A percentile compares a stretch with the other conserved stretches of the same genome.
These are phyloP conservation scores for Pestalotiopsis sp. DNA, from an alignment of 2,329 filamentous ascomycete species.

Conservation along the genomic window DNA sequence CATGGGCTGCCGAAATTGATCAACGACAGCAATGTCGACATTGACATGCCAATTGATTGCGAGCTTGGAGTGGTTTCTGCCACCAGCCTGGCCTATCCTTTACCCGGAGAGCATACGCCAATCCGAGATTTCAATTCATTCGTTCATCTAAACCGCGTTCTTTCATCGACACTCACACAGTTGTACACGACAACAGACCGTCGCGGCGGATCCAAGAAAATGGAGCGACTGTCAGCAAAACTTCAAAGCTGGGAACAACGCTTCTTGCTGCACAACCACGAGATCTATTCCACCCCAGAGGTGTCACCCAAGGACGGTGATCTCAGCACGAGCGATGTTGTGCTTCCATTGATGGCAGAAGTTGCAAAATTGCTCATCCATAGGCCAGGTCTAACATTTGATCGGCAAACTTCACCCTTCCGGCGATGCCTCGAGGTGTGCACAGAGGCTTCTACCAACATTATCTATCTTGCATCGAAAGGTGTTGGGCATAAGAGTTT, in stretches of 20 bases:
- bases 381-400: constrained; percentile 9
- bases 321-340: background rate
- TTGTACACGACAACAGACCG: constrained; percentile 12
- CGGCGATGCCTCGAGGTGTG: constrained; percentile 5
- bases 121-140: background rate
- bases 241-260: constrained; percentile 1
- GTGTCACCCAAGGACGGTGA: background rate
- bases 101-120: constrained; percentile 8
- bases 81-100: background rate
- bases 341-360: constrained; percentile 3
- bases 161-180: constrained; percentile 1
- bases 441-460: background rate
- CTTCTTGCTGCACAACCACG: background rate
- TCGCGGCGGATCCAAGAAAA: background rate
- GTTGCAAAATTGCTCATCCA: constrained; percentile 3
- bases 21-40: constrained; percentile 4
- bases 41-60: constrained; percentile 4
- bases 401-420: background rate
- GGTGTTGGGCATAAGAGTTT: background rate
- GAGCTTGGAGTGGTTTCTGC: background rate
- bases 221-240: background rate
- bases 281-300: background rate
- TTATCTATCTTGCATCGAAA: background rate
- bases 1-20: constrained; percentile 7
- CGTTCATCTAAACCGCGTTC: background rate